These are phyloP conservation scores for Epipyxis sp. DNA, from an alignment of 108 stramenopile genomes.

Conservation along the genomic window DNA sequence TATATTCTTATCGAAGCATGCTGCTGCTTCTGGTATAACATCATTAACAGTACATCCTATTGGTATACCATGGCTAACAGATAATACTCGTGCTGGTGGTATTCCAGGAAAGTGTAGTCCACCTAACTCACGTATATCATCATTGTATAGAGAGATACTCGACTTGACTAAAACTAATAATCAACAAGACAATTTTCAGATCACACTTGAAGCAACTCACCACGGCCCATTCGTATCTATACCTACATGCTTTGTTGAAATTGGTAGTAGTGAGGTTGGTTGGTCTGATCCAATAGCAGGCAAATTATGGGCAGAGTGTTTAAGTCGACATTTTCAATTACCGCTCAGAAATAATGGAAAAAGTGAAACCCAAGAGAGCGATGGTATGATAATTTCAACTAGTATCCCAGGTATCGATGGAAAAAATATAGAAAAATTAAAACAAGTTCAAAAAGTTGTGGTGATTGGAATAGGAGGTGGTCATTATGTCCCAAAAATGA, in stretches of 20 bases:
- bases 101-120: neutral
- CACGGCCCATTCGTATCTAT: neutral
- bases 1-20: neutral
- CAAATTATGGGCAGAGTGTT: neutral
- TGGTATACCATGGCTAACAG: neutral
- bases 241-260: conserved; percentile 13
- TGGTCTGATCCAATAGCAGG: neutral
- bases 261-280: neutral
- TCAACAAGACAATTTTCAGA: neutral
- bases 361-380: conserved; percentile 1
- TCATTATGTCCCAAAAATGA: conserved; percentile 15
- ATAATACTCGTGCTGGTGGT: neutral
- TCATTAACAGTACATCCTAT: conserved; percentile 15
- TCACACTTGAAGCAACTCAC: conserved; percentile 2
- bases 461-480: neutral
- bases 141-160: neutral
- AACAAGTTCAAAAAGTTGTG: neutral
- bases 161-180: neutral
- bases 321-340: neutral
- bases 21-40: neutral
- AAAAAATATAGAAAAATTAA: no score
- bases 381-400: no score
- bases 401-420: no score
- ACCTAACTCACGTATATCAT: neutral
- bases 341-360: neutral